phyloP scores from a whole-genome alignment of 441 rosid genomes.

The Gossypium schwendimanii region DNA sequence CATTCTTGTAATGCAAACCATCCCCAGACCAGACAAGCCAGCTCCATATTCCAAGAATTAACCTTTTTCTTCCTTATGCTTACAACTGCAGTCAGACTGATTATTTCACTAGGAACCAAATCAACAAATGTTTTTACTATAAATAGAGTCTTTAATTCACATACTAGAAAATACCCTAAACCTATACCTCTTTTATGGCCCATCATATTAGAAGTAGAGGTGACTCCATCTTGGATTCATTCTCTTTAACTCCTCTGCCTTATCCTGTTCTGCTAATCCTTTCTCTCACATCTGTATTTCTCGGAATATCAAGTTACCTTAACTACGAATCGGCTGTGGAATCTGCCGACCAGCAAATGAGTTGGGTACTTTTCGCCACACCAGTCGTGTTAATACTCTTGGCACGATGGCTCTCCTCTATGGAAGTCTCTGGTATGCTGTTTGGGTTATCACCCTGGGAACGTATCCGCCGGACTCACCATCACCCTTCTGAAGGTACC shows the following conservation, averaged over 20 bases:
- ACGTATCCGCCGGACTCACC: constrained; percentile 29
- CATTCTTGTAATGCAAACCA: background rate
- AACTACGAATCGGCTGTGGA: constrained; percentile 57
- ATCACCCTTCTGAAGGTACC: constrained; percentile 48
- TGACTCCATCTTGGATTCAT: constrained; percentile 49
- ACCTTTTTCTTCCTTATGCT: background rate
- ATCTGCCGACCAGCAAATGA: constrained; percentile 38
- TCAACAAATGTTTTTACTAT: constrained; percentile 11
- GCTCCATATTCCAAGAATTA: background rate
- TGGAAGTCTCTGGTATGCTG: constrained; percentile 49
- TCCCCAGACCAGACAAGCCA: background rate
- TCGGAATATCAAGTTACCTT: constrained; percentile 56
- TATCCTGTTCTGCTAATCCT: constrained; percentile 69
- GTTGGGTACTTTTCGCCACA: constrained; percentile 50
- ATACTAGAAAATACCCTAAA: background rate
- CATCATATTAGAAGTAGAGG: constrained; percentile 34
- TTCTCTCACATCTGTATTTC: constrained; percentile 44
- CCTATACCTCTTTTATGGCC: constrained; percentile 23
- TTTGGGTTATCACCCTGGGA: constrained; percentile 42
- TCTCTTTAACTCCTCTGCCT: constrained; percentile 68
- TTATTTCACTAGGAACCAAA: background rate
- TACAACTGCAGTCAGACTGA: background rate
- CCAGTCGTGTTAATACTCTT: constrained; percentile 50
- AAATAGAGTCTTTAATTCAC: constrained; percentile 13
- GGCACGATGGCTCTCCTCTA: constrained; percentile 58